Evolutionary conservation across 805 yeast genomes (phyloP).

Genomic region (Wickerhamomyces chaumierensis): DNA sequence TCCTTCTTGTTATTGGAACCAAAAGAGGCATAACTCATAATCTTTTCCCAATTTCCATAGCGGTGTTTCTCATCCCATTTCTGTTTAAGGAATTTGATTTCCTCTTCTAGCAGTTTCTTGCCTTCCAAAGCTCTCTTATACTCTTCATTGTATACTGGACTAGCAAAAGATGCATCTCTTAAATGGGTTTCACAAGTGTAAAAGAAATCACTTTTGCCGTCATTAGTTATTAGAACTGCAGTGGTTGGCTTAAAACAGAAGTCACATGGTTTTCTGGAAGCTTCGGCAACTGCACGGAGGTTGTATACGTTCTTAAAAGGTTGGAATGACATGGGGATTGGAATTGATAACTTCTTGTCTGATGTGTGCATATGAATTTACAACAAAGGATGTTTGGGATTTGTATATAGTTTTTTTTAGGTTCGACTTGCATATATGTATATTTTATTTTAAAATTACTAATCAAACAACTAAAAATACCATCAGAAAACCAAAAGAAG

Average conservation of each 20-base stretch:
- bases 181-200: constrained; percentile 19
- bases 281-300: constrained; percentile 14
- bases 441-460: no score
- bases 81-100: constrained; percentile 10
- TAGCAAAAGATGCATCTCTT: constrained; percentile 14
- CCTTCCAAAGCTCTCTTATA: constrained; percentile 9
- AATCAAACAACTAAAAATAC: no score
- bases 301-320: constrained; percentile 15
- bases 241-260: constrained; percentile 19
- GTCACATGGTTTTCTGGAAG: constrained; percentile 13
- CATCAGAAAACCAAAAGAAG: no score
- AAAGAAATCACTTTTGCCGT: constrained; percentile 15
- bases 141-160: constrained; percentile 14
- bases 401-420: no score
- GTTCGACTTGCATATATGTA: no score
- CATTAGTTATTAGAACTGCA: constrained; percentile 16
- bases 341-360: no score
- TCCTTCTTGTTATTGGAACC: constrained; percentile 2
- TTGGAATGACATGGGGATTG: neutral
- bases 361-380: no score
- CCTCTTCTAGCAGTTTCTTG: constrained; percentile 13
- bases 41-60: constrained; percentile 16
- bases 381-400: no score
- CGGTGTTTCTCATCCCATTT: constrained; percentile 19
- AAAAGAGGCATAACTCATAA: constrained; percentile 10